Evolutionary conservation across 2,329 filamentous ascomycete species (phyloP), one percentile per base, ranked within the genome.

Genomic region (Xylariaceae sp.): DNA sequence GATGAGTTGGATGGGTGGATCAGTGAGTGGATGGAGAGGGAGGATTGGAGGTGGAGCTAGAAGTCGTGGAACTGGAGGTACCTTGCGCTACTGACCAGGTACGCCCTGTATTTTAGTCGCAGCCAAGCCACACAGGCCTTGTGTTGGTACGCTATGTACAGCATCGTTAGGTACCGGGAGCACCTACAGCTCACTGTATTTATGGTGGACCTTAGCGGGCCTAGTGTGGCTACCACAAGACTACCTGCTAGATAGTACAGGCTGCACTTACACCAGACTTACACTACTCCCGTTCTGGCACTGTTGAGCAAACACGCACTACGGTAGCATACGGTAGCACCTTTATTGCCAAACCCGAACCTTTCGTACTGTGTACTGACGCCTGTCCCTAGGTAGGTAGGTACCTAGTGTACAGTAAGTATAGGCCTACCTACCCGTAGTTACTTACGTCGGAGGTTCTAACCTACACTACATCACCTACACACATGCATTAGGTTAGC

Each of bases 1-100:
- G 58, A 58, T 57, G 60, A 57, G 56, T 59, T 56, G 55, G 60
- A 60, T 54, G 56, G 54, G 58, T 60, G 58, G 56, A 55, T 56
- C 53, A 31, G 54, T n/a, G 55, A 31, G 54, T n/a, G 55, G 53
- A 59, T 55, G 56, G 58, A 56, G 58, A 57, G 58, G 54, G 58
- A 60, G 58, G 58, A 60, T 57, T 52, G 58, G 32, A 56, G 49
- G 58, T 60, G 58, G 58, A 58, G 50, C 53, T 37, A 37, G 35
- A 59, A 54, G 51, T 45, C 31, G 19, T 9, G 47, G 19, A 60
- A 43, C 35, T 11, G 59, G 19, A 9, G 48, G 27, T 59, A 47
- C 43, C 43, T 57, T 59, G 35, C 35, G 12, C 35, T 11, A 61
- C 57, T 44, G 30, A 32, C 44, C 27, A 45, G 51, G 56, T 60